A percentile compares a stretch with the other conserved stretches of the same genome.
Conservation (phyloP, 768 basidiomycete genomes). For the Rossbeevera mucosa region DNA sequence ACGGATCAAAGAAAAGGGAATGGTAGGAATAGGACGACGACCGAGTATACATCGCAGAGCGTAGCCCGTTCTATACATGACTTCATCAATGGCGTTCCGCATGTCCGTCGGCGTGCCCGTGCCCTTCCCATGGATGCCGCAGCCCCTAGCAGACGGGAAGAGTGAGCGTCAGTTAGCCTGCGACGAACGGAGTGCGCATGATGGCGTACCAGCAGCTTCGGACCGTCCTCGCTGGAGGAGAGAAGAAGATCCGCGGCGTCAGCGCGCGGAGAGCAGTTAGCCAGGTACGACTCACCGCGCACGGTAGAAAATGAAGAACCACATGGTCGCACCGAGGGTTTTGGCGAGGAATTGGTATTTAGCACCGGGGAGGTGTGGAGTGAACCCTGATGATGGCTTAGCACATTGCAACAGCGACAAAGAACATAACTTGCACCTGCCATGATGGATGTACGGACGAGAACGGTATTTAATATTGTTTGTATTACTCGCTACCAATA, state of each 20-base stretch:
- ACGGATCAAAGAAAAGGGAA: not conserved
- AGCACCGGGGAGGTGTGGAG: constrained; percentile 80
- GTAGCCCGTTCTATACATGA: constrained; percentile 11
- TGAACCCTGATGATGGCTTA: constrained; percentile 65
- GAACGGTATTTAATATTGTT: constrained; percentile 24
- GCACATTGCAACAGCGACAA: not conserved
- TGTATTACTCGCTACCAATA: constrained; percentile 2
- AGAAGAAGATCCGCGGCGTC: not conserved
- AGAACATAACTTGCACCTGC: constrained; percentile 27
- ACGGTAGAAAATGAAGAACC: constrained; percentile 99
- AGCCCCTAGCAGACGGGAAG: constrained; percentile 37
- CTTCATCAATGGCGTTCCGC: constrained; percentile 40
- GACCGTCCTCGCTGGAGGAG: constrained; percentile 61
- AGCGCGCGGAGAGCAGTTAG: not conserved
- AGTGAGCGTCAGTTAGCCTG: not conserved
- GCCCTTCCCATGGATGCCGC: constrained; percentile 64
- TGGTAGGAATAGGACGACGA: not conserved
- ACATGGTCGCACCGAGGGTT: constrained; percentile 88
- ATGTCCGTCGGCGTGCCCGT: constrained; percentile 42
- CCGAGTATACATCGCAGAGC: constrained; percentile 10
- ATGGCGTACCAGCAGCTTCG: constrained; percentile 59
- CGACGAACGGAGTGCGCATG: not conserved
- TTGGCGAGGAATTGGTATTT: constrained; percentile 77
- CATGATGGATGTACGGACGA: constrained; percentile 28
- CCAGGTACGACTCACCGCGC: constrained; percentile 60